phyloP scores from a whole-genome alignment of 225 moss, liverwort and hornwort species.

The Polytrichum formosum region DNA sequence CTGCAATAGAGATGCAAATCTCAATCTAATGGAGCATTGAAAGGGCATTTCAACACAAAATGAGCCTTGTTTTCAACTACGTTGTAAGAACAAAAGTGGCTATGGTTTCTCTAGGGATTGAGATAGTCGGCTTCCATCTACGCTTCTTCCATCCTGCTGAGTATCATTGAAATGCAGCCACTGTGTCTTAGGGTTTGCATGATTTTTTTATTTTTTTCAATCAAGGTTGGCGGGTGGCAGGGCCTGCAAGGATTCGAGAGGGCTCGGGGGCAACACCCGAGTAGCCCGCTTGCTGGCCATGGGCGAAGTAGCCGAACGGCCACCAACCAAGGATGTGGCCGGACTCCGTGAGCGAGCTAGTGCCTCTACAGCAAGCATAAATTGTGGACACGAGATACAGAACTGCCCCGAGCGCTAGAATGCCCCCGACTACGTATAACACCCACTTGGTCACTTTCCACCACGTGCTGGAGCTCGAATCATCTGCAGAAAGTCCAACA shows the following conservation, averaged over 20 bases:
- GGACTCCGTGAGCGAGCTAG: slow-evolving; percentile 4
- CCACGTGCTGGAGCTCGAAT: not conserved
- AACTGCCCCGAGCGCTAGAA: slow-evolving; percentile 4
- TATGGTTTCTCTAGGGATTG: too few relatives aligned
- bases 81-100: too few relatives aligned
- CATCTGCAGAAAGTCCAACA: not conserved
- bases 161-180: too few relatives aligned
- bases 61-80: too few relatives aligned
- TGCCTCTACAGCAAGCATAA: slow-evolving; percentile 11
- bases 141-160: too few relatives aligned
- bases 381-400: not conserved
- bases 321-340: slow-evolving; percentile 13
- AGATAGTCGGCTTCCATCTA: too few relatives aligned
- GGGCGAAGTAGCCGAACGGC: slow-evolving; percentile 14
- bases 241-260: slow-evolving; percentile 7
- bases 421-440: slow-evolving; percentile 2
- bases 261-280: slow-evolving; percentile 13
- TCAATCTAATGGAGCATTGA: too few relatives aligned
- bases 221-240: slow-evolving; percentile 6
- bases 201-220: not conserved
- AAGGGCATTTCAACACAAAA: too few relatives aligned
- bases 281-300: slow-evolving; percentile 14
- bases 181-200: too few relatives aligned
- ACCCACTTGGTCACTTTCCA: slow-evolving; percentile 1
- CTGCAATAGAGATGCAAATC: too few relatives aligned